These are phyloP conservation scores for Neurospora sp. DNA, from an alignment of 495 filamentous ascomycete species.

Conservation along the genomic window DNA sequence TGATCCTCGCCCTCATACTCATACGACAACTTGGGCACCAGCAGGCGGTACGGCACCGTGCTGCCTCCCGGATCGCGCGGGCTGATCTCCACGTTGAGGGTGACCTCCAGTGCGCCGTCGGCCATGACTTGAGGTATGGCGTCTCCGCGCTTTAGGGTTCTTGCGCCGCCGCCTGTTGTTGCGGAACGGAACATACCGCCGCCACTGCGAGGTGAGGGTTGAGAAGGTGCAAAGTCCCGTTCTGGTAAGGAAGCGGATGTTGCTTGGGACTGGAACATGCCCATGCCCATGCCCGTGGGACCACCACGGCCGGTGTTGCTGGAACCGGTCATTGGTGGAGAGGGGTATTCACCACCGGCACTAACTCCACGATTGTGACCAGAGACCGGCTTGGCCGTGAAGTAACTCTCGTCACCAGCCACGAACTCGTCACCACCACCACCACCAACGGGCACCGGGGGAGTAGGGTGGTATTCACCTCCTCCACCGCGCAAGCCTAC, in stretches of 20 bases:
- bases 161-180: slow-evolving; percentile 57
- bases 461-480: slow-evolving; percentile 11
- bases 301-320: background rate
- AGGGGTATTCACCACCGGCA: background rate
- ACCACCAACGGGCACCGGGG: background rate
- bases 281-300: background rate
- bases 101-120: slow-evolving; percentile 71
- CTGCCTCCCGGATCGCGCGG: slow-evolving; percentile 78
- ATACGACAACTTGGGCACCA: slow-evolving; percentile 68
- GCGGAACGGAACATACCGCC: slow-evolving; percentile 51
- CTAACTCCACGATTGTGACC: slow-evolving; percentile 4
- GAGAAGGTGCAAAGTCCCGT: slow-evolving; percentile 10
- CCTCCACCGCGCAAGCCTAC: slow-evolving; percentile 28
- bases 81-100: slow-evolving; percentile 77
- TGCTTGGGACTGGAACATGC: slow-evolving; percentile 5
- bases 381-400: slow-evolving; percentile 24
- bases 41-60: slow-evolving; percentile 75
- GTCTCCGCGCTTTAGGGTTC: slow-evolving; percentile 37
- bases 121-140: slow-evolving; percentile 20
- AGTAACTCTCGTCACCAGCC: slow-evolving; percentile 35
- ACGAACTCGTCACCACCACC: slow-evolving; percentile 18
- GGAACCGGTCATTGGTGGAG: slow-evolving; percentile 10
- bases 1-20: slow-evolving; percentile 30
- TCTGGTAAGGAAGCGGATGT: background rate
- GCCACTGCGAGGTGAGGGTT: background rate